Conservation (phyloP, 1,284 basidiomycete genomes). For the Cryptococcus sp. region DNA sequence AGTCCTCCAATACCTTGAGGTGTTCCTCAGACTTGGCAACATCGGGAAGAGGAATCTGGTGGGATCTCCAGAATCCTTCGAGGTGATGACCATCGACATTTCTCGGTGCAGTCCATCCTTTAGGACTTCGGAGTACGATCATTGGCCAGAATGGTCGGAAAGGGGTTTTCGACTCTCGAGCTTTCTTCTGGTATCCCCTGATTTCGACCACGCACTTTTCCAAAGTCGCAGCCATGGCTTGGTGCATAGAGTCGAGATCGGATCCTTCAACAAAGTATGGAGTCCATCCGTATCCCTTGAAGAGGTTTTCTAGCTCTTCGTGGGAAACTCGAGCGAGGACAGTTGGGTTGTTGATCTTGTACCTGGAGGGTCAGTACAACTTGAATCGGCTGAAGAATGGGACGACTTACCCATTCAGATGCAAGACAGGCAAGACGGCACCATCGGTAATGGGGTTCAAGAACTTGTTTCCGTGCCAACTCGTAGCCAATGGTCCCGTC, state of each 20-base stretch:
- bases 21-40: constrained; percentile 28
- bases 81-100: constrained; percentile 61
- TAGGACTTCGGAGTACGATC: constrained; percentile 74
- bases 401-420: constrained; percentile 56
- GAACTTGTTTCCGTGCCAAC: constrained; percentile 68
- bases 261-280: constrained; percentile 38
- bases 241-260: constrained; percentile 35
- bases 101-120: constrained; percentile 70
- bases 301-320: constrained; percentile 30
- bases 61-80: constrained; percentile 59
- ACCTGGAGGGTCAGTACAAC: constrained; percentile 19
- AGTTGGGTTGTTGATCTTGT: constrained; percentile 42
- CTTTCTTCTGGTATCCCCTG: constrained; percentile 65
- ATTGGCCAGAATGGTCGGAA: constrained; percentile 85
- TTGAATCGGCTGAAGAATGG: too few relatives aligned
- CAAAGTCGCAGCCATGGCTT: constrained; percentile 63
- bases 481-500: constrained; percentile 71
- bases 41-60: constrained; percentile 33
- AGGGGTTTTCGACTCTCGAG: constrained; percentile 61
- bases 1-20: constrained; percentile 4
- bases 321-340: constrained; percentile 34
- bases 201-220: constrained; percentile 72
- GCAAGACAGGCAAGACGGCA: constrained; percentile 76
- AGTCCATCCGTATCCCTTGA: constrained; percentile 36
- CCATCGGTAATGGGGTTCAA: constrained; percentile 77